phyloP scores from a whole-genome alignment of 2,329 filamentous ascomycete species.

The Thielaviopsis musarum region DNA sequence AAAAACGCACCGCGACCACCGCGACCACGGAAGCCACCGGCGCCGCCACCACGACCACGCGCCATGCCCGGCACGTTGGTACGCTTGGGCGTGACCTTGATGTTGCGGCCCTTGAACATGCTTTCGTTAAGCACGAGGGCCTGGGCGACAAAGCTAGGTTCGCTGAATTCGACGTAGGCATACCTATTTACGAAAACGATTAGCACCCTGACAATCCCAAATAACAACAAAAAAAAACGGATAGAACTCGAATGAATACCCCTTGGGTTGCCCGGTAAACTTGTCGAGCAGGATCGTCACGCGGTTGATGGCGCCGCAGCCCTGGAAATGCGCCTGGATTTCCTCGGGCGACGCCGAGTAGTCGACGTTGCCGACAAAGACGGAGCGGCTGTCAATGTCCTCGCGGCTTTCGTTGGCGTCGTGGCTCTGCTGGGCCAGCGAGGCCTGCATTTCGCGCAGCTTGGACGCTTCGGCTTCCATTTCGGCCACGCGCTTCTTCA shows the following conservation, averaged over 20 bases:
- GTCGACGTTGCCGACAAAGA: constrained; percentile 98
- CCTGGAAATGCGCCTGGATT: constrained; percentile 96
- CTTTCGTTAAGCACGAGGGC: constrained; percentile 94
- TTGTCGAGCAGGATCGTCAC: constrained; percentile 97
- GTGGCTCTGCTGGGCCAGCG: constrained; percentile 68
- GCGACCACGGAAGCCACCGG: constrained; percentile 31
- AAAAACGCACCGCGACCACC: constrained; percentile 32
- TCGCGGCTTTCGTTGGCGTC: constrained; percentile 84
- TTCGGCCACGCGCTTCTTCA: constrained; percentile 74
- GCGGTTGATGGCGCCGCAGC: constrained; percentile 90
- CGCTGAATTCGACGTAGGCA: constrained; percentile 95
- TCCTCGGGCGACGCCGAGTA: constrained; percentile 95
- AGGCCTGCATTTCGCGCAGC: constrained; percentile 72
- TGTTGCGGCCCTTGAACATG: constrained; percentile 80
- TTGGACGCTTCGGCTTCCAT: constrained; percentile 85
- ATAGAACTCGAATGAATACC: constrained; percentile 38
- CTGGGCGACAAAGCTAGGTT: constrained; percentile 81
- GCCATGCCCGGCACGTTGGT: constrained; percentile 94
- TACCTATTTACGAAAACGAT: too few species aligned
- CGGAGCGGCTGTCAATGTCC: constrained; percentile 84
- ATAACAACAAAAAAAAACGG: constrained; percentile 2
- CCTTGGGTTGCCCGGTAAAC: constrained; percentile 98
- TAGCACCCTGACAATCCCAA: too few species aligned
- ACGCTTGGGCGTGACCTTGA: constrained; percentile 90
- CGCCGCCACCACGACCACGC: constrained; percentile 45